phyloP scores from a whole-genome alignment of 495 filamentous ascomycete genomes.

The Hypomontagnella submonticulosa region DNA sequence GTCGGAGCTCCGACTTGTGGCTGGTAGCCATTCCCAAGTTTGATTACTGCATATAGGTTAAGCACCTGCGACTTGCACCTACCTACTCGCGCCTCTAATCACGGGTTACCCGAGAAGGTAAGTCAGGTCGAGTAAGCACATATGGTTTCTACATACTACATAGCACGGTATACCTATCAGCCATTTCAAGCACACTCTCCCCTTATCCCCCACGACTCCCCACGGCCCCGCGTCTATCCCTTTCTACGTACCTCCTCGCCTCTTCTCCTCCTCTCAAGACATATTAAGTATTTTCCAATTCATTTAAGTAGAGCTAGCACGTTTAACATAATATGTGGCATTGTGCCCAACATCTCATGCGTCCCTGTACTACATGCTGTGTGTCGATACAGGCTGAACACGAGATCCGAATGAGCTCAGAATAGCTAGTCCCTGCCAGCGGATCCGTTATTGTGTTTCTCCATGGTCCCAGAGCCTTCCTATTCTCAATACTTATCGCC shows the following conservation, averaged over 20 bases:
- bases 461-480: slow-evolving; percentile 1
- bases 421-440: slow-evolving; percentile 11
- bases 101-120: no score
- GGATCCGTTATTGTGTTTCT: slow-evolving; percentile 27
- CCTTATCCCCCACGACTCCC: slow-evolving; percentile 20
- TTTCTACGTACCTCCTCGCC: background rate
- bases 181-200: background rate
- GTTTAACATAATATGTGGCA: slow-evolving; percentile 10
- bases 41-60: background rate
- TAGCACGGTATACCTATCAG: background rate
- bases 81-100: no score
- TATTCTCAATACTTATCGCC: slow-evolving; percentile 19
- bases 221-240: slow-evolving; percentile 15
- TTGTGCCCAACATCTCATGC: slow-evolving; percentile 2
- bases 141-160: background rate
- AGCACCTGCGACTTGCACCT: no score
- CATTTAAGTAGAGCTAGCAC: background rate
- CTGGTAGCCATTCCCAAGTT: background rate
- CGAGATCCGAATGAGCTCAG: slow-evolving; percentile 30
- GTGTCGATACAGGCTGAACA: slow-evolving; percentile 34
- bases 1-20: slow-evolving; percentile 1
- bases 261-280: background rate
- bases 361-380: slow-evolving; percentile 25
- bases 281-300: background rate
- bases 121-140: no score